phyloP scores from a whole-genome alignment of 31 red algal species.

The Porphyra umbilicalis region DNA sequence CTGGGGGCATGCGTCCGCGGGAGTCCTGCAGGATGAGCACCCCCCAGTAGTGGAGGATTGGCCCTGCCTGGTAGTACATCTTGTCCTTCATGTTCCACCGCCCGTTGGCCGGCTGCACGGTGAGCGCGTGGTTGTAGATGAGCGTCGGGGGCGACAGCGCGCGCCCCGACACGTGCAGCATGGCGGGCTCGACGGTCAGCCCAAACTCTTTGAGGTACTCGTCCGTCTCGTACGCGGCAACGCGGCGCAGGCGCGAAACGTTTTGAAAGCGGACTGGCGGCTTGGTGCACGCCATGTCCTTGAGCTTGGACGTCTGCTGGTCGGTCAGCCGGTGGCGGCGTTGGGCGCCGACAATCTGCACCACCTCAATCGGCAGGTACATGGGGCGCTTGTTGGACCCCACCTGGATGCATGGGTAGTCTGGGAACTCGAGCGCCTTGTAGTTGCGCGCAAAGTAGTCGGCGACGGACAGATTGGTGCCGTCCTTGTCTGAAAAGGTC shows the following conservation, averaged over 20 bases:
- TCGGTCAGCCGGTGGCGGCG: slow-evolving; percentile 19
- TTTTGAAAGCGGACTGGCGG: slow-evolving; percentile 17
- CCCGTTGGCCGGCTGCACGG: slow-evolving; percentile 6
- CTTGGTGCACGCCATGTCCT: slow-evolving; percentile 29
- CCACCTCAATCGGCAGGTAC: slow-evolving; percentile 52
- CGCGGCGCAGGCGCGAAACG: slow-evolving; percentile 23
- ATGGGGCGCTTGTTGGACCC: slow-evolving; percentile 28
- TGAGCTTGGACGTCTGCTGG: slow-evolving; percentile 39
- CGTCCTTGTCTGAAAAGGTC: slow-evolving; percentile 16
- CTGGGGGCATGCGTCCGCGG: not conserved
- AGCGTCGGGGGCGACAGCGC: slow-evolving; percentile 36
- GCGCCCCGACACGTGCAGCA: slow-evolving; percentile 18
- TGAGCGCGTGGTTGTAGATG: slow-evolving; percentile 21
- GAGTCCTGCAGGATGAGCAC: slow-evolving; percentile 22
- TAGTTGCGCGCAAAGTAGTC: slow-evolving; percentile 33
- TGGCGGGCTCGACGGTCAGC: slow-evolving; percentile 38
- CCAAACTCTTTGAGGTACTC: slow-evolving; percentile 56
- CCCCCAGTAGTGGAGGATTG: slow-evolving; percentile 31
- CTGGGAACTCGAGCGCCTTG: slow-evolving; percentile 24
- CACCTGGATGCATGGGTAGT: slow-evolving; percentile 48
- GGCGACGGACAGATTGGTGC: slow-evolving; percentile 5
- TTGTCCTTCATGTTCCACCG: slow-evolving; percentile 36
- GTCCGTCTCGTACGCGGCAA: slow-evolving; percentile 28
- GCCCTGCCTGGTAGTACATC: slow-evolving; percentile 22
- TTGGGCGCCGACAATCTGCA: slow-evolving; percentile 31